Base-by-base conservation (phyloP, 1,284 basidiomycete species). In the Ceratobasidium sp. region DNA sequence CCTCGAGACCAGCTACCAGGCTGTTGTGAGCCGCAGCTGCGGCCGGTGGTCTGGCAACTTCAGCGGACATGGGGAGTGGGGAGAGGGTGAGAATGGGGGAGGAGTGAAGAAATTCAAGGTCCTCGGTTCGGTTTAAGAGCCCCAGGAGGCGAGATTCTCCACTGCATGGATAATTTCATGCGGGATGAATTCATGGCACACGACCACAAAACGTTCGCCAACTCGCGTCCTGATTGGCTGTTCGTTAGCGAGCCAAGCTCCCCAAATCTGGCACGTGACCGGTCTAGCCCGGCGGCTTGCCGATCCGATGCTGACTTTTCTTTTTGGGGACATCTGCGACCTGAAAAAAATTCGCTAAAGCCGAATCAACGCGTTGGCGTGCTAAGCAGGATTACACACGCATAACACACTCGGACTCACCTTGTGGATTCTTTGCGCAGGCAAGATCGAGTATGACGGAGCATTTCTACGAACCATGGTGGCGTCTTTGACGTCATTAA, bases 1-100 rank as follows among this genome's bases (percentile, higher is more conserved):
- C 76, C 46, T 77, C 76, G 8, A 77, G 72, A 23, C 76, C 76
- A 30, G 73, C 66, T 32, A 69, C 66, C 4, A 69, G 66, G 14
- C 66, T 50, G 66, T 69, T 69, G 66, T 11, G 32, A 18, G 50
- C 43, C 4, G 54, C 50, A 21, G 66, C 8, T 6, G 41, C 41
- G 32, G 54, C 54, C 55, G 66, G 38, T 41, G 66, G 47, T 28
- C 38, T 32, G 35, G 47, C 35, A 23, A 47, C 54, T 30, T 32
- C 5, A 18, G 54, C 43, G 21, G 66, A 57, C 66, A 57, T 55
- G 38, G 26, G 5, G 35, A 41, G 26, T 30, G 54, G 54, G 38
- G 50, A 66, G 32, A 32, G 44, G 49, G 28, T 23, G 41, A 41
- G 59, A 43, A 23, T 23, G 61, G 44, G 46, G 52, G 64, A 54